Base-by-base conservation (phyloP, 768 basidiomycete species). In the Leccinum longicurvipes region DNA sequence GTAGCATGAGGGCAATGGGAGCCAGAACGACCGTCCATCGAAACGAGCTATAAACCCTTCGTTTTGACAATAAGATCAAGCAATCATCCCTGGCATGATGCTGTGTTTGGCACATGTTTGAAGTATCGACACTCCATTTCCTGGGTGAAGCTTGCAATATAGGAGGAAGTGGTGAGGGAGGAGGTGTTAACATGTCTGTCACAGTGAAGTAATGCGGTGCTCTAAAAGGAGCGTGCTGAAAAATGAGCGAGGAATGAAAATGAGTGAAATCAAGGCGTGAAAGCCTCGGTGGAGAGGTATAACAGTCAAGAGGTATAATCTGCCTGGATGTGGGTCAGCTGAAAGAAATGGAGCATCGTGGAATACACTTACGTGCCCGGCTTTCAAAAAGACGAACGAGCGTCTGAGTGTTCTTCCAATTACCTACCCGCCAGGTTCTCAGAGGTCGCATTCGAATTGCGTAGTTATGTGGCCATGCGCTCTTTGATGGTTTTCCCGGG, bases 21-120 rank as follows among this genome's bases (percentile, higher is more conserved):
- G 86, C 74, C 31, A 84, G 58, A 41, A 88, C 52, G 52, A 84
- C 76, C 1, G 81, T 74, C 79, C 78, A 82, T 65, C 73, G 71
- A 41, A 67, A 52, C n/a, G 52, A 50, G 32, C 51, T 76, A 74
- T 50, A 76, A 23, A 70, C 23, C 81, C 75, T 42, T 74, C 77
- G 29, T 68, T 76, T 46, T 72, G 73, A 56, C 2, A 15, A 34
- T 24, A 24, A 23, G 23, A 31, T 19, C 15, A 6, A 55, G 46
- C 52, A 44, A 49, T 57, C 58, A 17, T 57, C 32, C 27, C 24
- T 42, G 47, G 51, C 41, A 25, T 14, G 31, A 15, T 34, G 47
- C 4, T 15, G 50, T n/a, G 47, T 56, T 51, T 47, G 58, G 31
- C 56, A 41, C 50, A 46, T 31, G 17, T 51, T 47, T 21, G 39